phyloP scores from a whole-genome alignment of 2,329 filamentous ascomycete genomes.

The Exserohilum rostratum region DNA sequence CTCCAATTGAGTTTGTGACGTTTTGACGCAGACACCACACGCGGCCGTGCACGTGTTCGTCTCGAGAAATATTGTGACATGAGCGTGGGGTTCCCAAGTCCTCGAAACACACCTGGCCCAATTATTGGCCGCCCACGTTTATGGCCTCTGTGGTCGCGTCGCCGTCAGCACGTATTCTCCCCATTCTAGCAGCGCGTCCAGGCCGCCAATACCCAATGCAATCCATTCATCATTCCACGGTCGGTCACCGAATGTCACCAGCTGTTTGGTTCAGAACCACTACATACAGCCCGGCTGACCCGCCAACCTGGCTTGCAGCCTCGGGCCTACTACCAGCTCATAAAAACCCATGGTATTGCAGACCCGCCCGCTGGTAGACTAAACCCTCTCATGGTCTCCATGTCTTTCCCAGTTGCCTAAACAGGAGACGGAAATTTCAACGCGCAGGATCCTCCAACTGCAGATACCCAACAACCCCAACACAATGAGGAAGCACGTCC shows the following conservation, averaged over 20 bases:
- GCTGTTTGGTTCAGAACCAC: background rate
- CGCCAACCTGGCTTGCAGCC: slow-evolving; percentile 6
- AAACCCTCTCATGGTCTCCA: background rate
- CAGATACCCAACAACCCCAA: background rate
- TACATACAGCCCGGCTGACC: background rate
- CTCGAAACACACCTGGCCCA: background rate
- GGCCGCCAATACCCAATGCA: background rate
- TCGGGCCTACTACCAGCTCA: slow-evolving; percentile 1
- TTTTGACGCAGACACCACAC: background rate
- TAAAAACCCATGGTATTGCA: background rate
- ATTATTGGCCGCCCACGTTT: background rate
- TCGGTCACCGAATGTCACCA: slow-evolving; percentile 1
- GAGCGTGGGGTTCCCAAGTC: background rate
- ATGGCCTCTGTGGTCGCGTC: background rate
- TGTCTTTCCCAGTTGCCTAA: background rate
- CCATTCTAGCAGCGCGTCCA: background rate
- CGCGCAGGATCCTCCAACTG: background rate
- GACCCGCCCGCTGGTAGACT: background rate
- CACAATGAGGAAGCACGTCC: background rate
- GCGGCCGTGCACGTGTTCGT: background rate
- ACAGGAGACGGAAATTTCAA: background rate
- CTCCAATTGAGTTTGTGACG: background rate
- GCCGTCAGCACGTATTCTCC: background rate
- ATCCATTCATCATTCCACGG: background rate
- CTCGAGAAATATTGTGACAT: background rate